These are phyloP conservation scores for Penicillium polonicum DNA, from an alignment of 2,329 filamentous ascomycete species.

Conservation along the genomic window DNA sequence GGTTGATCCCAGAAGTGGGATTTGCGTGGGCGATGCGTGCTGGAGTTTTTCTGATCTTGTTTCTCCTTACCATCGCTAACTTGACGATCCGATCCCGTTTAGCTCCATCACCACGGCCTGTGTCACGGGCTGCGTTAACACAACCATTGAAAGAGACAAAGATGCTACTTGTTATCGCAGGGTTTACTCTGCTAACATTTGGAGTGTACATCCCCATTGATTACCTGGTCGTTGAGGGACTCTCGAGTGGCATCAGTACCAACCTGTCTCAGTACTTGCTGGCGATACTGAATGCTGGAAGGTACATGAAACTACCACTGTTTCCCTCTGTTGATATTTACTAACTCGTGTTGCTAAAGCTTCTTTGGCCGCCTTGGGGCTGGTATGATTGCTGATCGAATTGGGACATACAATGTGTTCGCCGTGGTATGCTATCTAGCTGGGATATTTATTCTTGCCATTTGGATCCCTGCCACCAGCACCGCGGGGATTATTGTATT, in stretches of 20 bases:
- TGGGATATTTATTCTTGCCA: constrained; percentile 29
- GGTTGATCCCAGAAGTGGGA: constrained; percentile 53
- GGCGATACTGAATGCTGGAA: constrained; percentile 22
- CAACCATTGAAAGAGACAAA: constrained; percentile 16
- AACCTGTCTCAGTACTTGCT: constrained; percentile 20
- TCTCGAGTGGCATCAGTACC: constrained; percentile 16
- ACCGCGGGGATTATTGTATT: constrained; percentile 45
- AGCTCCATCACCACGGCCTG: constrained; percentile 25
- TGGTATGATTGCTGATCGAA: background rate
- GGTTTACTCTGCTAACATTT: constrained; percentile 28
- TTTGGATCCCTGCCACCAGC: constrained; percentile 56
- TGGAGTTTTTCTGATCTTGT: constrained; percentile 61
- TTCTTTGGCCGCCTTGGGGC: background rate
- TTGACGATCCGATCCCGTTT: constrained; percentile 52
- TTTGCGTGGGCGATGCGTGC: constrained; percentile 58
- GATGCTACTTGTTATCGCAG: constrained; percentile 23
- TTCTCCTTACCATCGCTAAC: constrained; percentile 53
- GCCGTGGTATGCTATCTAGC: background rate
- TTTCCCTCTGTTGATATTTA: background rate
- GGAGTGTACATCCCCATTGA: constrained; percentile 32
- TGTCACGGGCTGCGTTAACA: background rate
- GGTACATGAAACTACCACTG: background rate
- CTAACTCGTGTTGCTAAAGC: background rate
- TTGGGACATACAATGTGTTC: background rate
- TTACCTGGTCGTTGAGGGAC: constrained; percentile 20